These are phyloP conservation scores for Gilbertella persicaria DNA, from an alignment of 371 early-diverging fungal genomes.

Conservation along the genomic window DNA sequence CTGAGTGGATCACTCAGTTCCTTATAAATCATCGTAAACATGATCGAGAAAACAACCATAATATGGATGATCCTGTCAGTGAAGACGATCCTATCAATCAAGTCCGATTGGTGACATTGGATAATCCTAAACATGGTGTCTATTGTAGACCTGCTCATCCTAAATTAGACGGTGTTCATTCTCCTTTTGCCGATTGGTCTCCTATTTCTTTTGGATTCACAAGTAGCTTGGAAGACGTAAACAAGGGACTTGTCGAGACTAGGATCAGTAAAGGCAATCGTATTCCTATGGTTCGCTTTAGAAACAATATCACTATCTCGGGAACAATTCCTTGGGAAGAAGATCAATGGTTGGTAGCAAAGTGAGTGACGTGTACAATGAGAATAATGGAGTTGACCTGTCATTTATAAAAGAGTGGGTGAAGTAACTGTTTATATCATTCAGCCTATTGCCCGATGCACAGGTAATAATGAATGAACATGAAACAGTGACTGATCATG, in stretches of 20 bases:
- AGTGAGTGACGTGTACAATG: constrained; percentile 23
- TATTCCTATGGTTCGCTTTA: constrained; percentile 44
- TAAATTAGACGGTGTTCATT: constrained; percentile 36
- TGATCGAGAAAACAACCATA: constrained; percentile 32
- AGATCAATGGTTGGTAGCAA: constrained; percentile 49
- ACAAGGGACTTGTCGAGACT: constrained; percentile 27
- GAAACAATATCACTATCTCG: constrained; percentile 45
- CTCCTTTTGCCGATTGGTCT: constrained; percentile 47
- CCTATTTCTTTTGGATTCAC: constrained; percentile 47
- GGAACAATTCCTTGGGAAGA: constrained; percentile 53
- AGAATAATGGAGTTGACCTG: not conserved
- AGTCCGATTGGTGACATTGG: constrained; percentile 40
- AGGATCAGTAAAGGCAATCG: constrained; percentile 33
- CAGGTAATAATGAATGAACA: constrained; percentile 21
- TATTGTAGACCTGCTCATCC: constrained; percentile 47
- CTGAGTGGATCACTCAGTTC: constrained; percentile 38
- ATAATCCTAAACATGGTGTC: constrained; percentile 26
- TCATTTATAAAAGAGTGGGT: constrained; percentile 32
- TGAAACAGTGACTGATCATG: not conserved
- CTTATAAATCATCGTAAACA: constrained; percentile 29
- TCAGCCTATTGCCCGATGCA: constrained; percentile 44
- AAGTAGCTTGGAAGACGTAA: constrained; percentile 35
- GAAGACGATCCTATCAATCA: constrained; percentile 7
- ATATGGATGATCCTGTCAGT: constrained; percentile 11
- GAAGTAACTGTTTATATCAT: constrained; percentile 45